These are phyloP conservation scores for Globisporangium solare DNA, from an alignment of 352 stramenopile species.

Conservation along the genomic window DNA sequence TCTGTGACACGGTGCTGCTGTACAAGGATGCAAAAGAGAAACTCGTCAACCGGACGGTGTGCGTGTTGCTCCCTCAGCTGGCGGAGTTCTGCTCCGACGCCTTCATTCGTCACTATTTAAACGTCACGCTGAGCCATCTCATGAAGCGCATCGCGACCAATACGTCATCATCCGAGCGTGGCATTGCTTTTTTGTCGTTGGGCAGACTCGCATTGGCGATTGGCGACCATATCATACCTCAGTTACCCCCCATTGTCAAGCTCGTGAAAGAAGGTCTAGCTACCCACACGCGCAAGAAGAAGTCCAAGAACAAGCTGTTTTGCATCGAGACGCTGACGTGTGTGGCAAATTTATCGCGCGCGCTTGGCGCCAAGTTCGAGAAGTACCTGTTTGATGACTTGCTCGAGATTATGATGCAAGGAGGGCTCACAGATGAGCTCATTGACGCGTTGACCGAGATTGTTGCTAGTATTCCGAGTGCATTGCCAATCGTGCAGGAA, in stretches of 20 bases:
- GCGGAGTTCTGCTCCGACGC: conserved; percentile 89
- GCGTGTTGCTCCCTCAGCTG: conserved; percentile 90
- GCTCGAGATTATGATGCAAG: conserved; percentile 82
- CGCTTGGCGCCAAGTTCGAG: conserved; percentile 59
- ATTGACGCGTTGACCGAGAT: conserved; percentile 93
- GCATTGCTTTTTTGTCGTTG: conserved; percentile 90
- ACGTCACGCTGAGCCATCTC: conserved; percentile 73
- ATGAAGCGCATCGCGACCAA: conserved; percentile 77
- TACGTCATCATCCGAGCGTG: conserved; percentile 50
- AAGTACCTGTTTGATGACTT: conserved; percentile 66
- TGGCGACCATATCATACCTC: conserved; percentile 80
- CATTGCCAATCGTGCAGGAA: conserved; percentile 90
- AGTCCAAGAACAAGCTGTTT: conserved; percentile 70
- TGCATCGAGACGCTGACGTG: conserved; percentile 82
- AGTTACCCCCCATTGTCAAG: conserved; percentile 73
- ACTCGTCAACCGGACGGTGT: conserved; percentile 78
- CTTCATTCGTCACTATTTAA: conserved; percentile 93
- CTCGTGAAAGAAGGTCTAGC: conserved; percentile 73
- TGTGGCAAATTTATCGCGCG: conserved; percentile 68
- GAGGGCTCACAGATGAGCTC: conserved; percentile 92
- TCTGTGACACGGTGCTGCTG: conserved; percentile 91
- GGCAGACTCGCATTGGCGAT: conserved; percentile 91
- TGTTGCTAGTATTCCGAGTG: conserved; percentile 82
- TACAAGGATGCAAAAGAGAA: conserved; percentile 90
- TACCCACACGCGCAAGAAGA: conserved; percentile 39